Conservation (phyloP, 192 early-diverging fungal genomes). For the Phycomyces nitens region DNA sequence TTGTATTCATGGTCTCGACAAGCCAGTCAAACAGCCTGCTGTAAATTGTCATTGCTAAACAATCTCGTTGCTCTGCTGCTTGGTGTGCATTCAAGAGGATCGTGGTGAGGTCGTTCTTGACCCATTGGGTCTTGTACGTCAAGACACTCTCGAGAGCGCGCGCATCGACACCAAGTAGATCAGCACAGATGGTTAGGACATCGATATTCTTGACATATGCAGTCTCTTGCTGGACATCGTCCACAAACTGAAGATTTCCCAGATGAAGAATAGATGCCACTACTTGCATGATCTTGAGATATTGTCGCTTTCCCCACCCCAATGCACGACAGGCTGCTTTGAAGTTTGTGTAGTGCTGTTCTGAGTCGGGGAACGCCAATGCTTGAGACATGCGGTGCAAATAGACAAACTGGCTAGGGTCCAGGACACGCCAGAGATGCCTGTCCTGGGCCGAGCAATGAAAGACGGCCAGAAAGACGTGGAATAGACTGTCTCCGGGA, state of each 20-base stretch:
- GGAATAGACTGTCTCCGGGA: constrained; percentile 79
- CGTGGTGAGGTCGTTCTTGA: constrained; percentile 79
- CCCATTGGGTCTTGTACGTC: constrained; percentile 76
- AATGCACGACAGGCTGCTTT: constrained; percentile 79
- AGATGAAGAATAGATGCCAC: constrained; percentile 83
- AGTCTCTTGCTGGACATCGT: constrained; percentile 65
- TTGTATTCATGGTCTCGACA: constrained; percentile 78
- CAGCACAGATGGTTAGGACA: constrained; percentile 68
- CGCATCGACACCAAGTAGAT: constrained; percentile 74
- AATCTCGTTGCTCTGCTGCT: constrained; percentile 69
- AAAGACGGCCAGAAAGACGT: constrained; percentile 90
- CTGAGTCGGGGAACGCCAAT: constrained; percentile 49
- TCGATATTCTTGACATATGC: constrained; percentile 75
- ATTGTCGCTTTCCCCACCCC: constrained; percentile 77
- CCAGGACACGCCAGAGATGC: not conserved
- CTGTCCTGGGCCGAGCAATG: constrained; percentile 55
- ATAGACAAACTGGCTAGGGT: constrained; percentile 48
- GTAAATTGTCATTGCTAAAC: constrained; percentile 70
- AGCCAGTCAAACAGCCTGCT: constrained; percentile 82
- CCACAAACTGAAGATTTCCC: constrained; percentile 80
- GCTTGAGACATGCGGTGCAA: constrained; percentile 46
- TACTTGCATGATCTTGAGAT: constrained; percentile 78
- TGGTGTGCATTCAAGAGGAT: constrained; percentile 72
- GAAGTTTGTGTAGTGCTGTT: constrained; percentile 53
- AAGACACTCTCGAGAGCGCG: constrained; percentile 71